phyloP scores from a whole-genome alignment of 345 rosid genomes.

The Citrus australasica region DNA sequence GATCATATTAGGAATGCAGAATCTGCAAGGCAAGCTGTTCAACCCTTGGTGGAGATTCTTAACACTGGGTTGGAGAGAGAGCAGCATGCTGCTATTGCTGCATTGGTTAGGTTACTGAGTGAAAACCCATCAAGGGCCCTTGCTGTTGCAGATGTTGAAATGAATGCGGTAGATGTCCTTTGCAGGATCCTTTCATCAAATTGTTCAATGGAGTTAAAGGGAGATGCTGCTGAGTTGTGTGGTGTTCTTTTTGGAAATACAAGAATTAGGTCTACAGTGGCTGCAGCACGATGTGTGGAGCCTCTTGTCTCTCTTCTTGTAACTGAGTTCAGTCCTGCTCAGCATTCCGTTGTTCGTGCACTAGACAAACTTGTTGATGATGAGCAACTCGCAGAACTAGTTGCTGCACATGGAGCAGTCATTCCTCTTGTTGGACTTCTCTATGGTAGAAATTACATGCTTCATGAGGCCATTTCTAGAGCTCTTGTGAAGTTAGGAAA shows the following conservation, averaged over 20 bases:
- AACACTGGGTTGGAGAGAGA: slow-evolving; percentile 92
- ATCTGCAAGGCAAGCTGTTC: slow-evolving; percentile 91
- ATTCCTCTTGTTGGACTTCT: slow-evolving; percentile 98
- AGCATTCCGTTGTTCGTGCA: slow-evolving; percentile 92
- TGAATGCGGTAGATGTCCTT: slow-evolving; percentile 98
- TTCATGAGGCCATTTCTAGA: slow-evolving; percentile 95
- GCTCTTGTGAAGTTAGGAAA: slow-evolving; percentile 96
- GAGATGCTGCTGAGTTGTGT: slow-evolving; percentile 98
- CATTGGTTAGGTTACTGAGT: slow-evolving; percentile 88
- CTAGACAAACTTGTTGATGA: slow-evolving; percentile 95
- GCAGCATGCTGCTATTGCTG: slow-evolving; percentile 98
- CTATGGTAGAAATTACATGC: slow-evolving; percentile 77
- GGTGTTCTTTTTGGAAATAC: slow-evolving; percentile 92
- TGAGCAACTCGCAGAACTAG: slow-evolving; percentile 97
- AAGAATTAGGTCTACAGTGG: slow-evolving; percentile 90
- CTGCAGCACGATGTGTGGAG: slow-evolving; percentile 98
- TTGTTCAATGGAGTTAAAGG: slow-evolving; percentile 90
- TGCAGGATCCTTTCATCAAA: slow-evolving; percentile 93
- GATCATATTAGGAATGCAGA: slow-evolving; percentile 98
- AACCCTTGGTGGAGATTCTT: slow-evolving; percentile 97
- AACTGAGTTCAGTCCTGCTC: slow-evolving; percentile 86
- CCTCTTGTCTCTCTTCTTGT: slow-evolving; percentile 96
- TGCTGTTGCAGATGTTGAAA: slow-evolving; percentile 96
- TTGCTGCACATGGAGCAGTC: slow-evolving; percentile 98
- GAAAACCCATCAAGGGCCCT: slow-evolving; percentile 96